phyloP scores from a whole-genome alignment of 1,139 yeast genomes.

The Magnusiomyces suaveolens region DNA sequence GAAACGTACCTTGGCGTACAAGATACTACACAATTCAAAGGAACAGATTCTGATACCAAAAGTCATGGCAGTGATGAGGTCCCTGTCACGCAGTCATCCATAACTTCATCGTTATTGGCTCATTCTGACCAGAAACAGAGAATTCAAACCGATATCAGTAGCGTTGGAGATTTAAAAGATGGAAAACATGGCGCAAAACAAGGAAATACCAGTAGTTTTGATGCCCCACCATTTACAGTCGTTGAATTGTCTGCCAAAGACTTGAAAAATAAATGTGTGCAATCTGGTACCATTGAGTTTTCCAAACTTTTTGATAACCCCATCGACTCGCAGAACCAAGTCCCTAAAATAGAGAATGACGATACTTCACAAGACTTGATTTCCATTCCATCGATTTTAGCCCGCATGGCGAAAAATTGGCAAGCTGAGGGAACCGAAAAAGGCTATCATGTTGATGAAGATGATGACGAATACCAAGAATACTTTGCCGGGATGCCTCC shows the following conservation, averaged over 20 bases:
- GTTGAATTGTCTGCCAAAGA: not conserved
- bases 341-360: not conserved
- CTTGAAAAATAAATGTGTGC: not conserved
- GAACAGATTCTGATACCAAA: not conserved
- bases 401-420: not conserved
- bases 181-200: not conserved
- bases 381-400: not conserved
- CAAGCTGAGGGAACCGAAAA: not conserved
- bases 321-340: not conserved
- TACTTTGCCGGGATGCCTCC: conserved; percentile 1
- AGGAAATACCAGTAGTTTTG: not conserved
- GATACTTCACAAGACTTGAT: not conserved
- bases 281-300: not conserved
- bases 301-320: conserved; percentile 1
- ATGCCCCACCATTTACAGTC: not conserved
- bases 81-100: no score
- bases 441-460: not conserved
- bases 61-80: no score
- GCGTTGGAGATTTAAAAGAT: not conserved
- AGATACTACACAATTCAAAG: not conserved
- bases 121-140: no score
- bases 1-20: no score
- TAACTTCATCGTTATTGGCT: no score
- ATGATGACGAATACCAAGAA: not conserved
- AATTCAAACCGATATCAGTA: not conserved